Base-by-base conservation (phyloP, 345 rosid species). In the Hypericum perforatum region DNA sequence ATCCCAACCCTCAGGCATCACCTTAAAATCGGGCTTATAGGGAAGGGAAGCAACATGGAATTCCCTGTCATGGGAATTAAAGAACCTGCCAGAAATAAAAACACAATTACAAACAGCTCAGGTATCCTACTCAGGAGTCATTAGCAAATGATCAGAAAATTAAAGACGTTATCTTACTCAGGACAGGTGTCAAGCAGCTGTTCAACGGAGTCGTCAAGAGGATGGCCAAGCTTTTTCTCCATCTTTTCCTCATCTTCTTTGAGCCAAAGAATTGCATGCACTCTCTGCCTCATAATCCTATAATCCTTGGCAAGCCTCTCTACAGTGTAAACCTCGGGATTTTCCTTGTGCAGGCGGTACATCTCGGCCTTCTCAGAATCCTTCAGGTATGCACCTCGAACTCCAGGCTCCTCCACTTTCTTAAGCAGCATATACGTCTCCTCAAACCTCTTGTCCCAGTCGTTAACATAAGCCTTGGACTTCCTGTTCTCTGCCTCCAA, bases 1-100 rank as follows among this genome's bases (percentile, higher is more conserved):
- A 74, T 85, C 97, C 97, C 96, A 92, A 42, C 96, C 98, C 72
- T 92, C 97, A 3, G 97, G 94, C 98, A 92, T 85, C 14, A 92
- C 95, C 76, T 88, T 92, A 67, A 88, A 92, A 69, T 83, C 95
- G 0, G 98, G 98, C 52, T 85, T 88, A 64, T 85, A 88, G 5
- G 81, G 83, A 54, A 92, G 95, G 11, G 95, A 83, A 52, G 98
- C 97, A 49, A 92, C 86, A 78, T 92, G 98, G 65, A 88, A 92
- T 55, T 92, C 98, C 54, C 89, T 84, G 52, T 86, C 96, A 74
- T 88, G 95, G 7, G 95, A 84, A 60, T 62, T 64, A 40, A 85
- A 85, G 64, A 92, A 78, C 62, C 95, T 91, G 79, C 73, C 75
- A 58, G 7, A 58, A 29, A 4, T 55, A 39, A 46, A 36, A 12